phyloP scores from a whole-genome alignment of 1,284 basidiomycete genomes.

The Moesziomyces antarcticus region DNA sequence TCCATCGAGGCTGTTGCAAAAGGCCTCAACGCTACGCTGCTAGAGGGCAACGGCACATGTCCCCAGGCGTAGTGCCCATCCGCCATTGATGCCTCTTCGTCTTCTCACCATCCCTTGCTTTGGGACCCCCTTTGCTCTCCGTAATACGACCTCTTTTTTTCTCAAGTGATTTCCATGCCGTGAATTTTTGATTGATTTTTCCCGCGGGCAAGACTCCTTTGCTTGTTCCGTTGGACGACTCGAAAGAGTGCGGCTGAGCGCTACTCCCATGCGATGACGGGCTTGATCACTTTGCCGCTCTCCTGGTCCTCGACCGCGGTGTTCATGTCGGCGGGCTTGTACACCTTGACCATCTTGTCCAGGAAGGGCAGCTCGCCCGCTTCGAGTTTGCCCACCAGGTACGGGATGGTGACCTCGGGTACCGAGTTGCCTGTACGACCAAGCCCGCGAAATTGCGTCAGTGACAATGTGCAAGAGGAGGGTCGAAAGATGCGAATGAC shows the following conservation, averaged over 20 bases:
- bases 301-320: conserved; percentile 26
- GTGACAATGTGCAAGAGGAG: not conserved
- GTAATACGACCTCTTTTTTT: too few relatives aligned
- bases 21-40: conserved; percentile 19
- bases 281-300: conserved; percentile 40
- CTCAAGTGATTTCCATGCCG: too few relatives aligned
- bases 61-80: not conserved
- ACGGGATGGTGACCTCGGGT: conserved; percentile 26
- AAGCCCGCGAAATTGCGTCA: not conserved
- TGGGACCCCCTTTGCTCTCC: too few relatives aligned
- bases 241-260: too few relatives aligned
- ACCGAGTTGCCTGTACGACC: conserved; percentile 24
- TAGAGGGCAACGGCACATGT: conserved; percentile 29
- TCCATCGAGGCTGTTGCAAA: conserved; percentile 28
- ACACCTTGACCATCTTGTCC: conserved; percentile 30
- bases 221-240: too few relatives aligned
- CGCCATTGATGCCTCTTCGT: too few relatives aligned
- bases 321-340: conserved; percentile 39
- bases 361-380: conserved; percentile 27
- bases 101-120: too few relatives aligned
- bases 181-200: too few relatives aligned
- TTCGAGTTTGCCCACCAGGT: conserved; percentile 28
- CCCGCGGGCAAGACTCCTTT: too few relatives aligned
- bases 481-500: not conserved
- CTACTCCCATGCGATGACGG: conserved; percentile 38